Evolutionary conservation across 768 basidiomycete species (phyloP).

Genomic region (Auricularia sp.): DNA sequence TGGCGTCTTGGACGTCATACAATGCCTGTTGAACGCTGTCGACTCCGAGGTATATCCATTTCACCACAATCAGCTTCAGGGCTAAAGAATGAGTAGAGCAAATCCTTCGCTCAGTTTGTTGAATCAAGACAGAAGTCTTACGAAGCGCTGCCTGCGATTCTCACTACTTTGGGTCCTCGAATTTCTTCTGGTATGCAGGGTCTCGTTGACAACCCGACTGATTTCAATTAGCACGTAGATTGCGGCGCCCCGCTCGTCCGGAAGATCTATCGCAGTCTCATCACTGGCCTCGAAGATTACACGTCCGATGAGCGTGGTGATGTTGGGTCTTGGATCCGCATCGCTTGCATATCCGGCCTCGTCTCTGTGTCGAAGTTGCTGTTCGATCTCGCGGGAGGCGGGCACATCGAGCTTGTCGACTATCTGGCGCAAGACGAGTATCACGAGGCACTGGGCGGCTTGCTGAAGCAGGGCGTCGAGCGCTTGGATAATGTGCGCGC

Average conservation of each 20-base stretch:
- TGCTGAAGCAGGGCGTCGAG: constrained; percentile 85
- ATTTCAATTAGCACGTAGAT: constrained; percentile 24
- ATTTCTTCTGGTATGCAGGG: constrained; percentile 31
- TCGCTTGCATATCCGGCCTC: constrained; percentile 62
- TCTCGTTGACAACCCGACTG: constrained; percentile 9
- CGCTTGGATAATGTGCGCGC: constrained; percentile 85
- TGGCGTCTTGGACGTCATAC: constrained; percentile 42
- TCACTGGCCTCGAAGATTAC: constrained; percentile 81
- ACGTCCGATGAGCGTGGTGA: constrained; percentile 91
- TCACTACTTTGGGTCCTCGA: constrained; percentile 1
- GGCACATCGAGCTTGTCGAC: constrained; percentile 28
- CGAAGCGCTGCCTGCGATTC: constrained; percentile 11
- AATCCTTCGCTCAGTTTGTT: constrained; percentile 22
- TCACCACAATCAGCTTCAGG: constrained; percentile 6
- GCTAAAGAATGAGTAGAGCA: constrained; percentile 20
- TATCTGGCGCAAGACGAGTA: constrained; percentile 54
- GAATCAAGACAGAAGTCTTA: constrained; percentile 6
- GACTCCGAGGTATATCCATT: constrained; percentile 38
- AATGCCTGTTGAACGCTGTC: constrained; percentile 51
- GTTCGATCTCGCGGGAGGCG: constrained; percentile 30
- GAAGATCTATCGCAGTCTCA: constrained; percentile 38
- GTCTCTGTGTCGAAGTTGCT: constrained; percentile 42
- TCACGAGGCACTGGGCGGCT: constrained; percentile 46
- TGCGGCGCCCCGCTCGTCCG: constrained; percentile 36
- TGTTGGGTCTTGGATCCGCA: constrained; percentile 91